These are phyloP conservation scores for Chenopodium album DNA, from an alignment of 148 eudicot genomes.

Conservation along the genomic window DNA sequence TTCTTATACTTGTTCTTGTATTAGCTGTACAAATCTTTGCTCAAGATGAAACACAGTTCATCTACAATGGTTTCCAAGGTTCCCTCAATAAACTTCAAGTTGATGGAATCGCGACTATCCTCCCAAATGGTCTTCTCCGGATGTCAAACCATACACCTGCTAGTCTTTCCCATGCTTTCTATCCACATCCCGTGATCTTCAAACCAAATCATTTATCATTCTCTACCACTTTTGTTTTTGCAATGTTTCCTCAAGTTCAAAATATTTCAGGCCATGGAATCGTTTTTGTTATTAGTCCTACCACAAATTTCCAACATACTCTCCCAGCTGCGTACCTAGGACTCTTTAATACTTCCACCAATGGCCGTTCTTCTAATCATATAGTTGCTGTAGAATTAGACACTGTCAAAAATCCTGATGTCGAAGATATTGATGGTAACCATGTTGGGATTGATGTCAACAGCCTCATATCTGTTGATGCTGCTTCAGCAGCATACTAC, in stretches of 20 bases:
- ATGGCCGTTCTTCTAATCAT: slow-evolving; percentile 29
- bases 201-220: slow-evolving; percentile 12
- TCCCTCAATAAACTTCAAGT: slow-evolving; percentile 22
- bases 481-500: slow-evolving; percentile 30
- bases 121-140: slow-evolving; percentile 27
- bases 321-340: slow-evolving; percentile 32
- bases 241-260: slow-evolving; percentile 26
- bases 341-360: slow-evolving; percentile 27
- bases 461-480: slow-evolving; percentile 20
- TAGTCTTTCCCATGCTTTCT: slow-evolving; percentile 30
- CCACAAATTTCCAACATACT: slow-evolving; percentile 22
- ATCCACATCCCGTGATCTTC: slow-evolving; percentile 18
- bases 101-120: slow-evolving; percentile 26
- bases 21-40: neutral
- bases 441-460: slow-evolving; percentile 39
- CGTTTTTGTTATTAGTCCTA: slow-evolving; percentile 30
- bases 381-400: slow-evolving; percentile 34
- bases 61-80: slow-evolving; percentile 33
- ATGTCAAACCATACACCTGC: slow-evolving; percentile 19
- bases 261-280: slow-evolving; percentile 29
- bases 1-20: too few species aligned
- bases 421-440: slow-evolving; percentile 32
- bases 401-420: slow-evolving; percentile 24
- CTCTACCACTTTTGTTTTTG: slow-evolving; percentile 28
- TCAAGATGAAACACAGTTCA: slow-evolving; percentile 26